A percentile compares a stretch with the other conserved stretches of the same genome.
phyloP scores from a whole-genome alignment of 2,329 filamentous ascomycete species.

The Fusarium sp. region DNA sequence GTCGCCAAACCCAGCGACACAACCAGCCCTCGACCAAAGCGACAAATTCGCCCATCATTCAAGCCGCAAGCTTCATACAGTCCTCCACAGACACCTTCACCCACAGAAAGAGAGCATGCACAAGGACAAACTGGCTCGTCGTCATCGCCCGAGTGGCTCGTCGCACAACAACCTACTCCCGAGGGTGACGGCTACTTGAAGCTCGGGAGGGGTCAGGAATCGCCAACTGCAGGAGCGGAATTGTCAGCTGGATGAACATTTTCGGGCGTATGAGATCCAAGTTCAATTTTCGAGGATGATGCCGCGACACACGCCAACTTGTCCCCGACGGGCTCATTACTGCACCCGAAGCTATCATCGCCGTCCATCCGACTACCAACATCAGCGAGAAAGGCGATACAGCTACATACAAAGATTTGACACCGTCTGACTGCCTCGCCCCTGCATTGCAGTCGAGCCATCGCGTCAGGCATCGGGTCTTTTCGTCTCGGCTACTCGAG shows the following conservation, averaged over 20 bases:
- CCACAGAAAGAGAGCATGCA: not conserved
- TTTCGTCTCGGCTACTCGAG: not conserved
- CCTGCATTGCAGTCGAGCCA: no score
- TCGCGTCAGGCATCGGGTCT: not conserved
- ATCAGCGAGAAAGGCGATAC: not conserved
- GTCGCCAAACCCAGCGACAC: not conserved
- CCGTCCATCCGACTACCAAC: rapidly evolving
- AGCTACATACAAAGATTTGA: not conserved
- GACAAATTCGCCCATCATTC: not conserved
- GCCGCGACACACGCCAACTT: rapidly evolving
- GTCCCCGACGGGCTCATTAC: rapidly evolving
- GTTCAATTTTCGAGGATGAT: rapidly evolving
- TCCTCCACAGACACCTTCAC: not conserved
- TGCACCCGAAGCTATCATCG: not conserved
- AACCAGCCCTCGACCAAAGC: not conserved
- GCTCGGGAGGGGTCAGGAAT: not conserved
- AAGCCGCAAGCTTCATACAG: not conserved
- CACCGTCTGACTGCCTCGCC: not conserved
- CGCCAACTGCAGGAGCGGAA: not conserved
- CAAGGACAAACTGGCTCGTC: not conserved
- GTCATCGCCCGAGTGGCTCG: not conserved
- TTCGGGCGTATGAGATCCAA: rapidly evolving
- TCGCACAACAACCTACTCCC: not conserved
- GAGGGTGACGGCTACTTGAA: not conserved
- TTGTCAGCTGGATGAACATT: not conserved